These are phyloP conservation scores for Aegilops bicornis DNA, from an alignment of 176 grass and related monocot species.

Conservation along the genomic window DNA sequence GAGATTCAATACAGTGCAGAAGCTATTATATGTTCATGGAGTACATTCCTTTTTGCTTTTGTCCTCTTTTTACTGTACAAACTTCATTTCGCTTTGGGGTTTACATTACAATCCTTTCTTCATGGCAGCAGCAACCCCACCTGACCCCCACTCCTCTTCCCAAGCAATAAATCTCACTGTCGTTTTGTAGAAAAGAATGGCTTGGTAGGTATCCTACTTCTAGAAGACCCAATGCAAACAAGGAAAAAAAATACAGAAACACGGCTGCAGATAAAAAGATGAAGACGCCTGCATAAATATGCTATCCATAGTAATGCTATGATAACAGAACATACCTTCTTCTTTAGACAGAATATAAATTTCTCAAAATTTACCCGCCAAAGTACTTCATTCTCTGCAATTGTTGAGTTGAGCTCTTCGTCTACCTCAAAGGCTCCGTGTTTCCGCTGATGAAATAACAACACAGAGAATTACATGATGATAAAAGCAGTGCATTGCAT, in stretches of 20 bases:
- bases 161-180: too few species aligned
- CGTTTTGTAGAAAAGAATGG: too few species aligned
- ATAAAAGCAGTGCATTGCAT: constrained; percentile 26
- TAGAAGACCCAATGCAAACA: too few species aligned
- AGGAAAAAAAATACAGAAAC: too few species aligned
- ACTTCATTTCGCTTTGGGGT: background rate
- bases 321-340: constrained; percentile 56
- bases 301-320: background rate
- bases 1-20: background rate
- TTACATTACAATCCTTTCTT: too few species aligned
- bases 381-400: constrained; percentile 85
- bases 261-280: background rate
- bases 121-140: too few species aligned
- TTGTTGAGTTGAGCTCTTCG: constrained; percentile 59
- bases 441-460: constrained; percentile 64
- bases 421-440: constrained; percentile 59
- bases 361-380: constrained; percentile 88
- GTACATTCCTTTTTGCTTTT: too few species aligned
- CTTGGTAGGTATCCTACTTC: too few species aligned
- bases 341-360: constrained; percentile 76
- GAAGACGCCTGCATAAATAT: background rate
- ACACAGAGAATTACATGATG: constrained; percentile 21
- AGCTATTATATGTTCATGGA: background rate
- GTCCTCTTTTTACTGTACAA: background rate
- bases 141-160: too few species aligned